A percentile compares a stretch with the other conserved stretches of the same genome.
Evolutionary conservation across 768 basidiomycete species (phyloP).

Genomic region (Leccinum subtestaceum): DNA sequence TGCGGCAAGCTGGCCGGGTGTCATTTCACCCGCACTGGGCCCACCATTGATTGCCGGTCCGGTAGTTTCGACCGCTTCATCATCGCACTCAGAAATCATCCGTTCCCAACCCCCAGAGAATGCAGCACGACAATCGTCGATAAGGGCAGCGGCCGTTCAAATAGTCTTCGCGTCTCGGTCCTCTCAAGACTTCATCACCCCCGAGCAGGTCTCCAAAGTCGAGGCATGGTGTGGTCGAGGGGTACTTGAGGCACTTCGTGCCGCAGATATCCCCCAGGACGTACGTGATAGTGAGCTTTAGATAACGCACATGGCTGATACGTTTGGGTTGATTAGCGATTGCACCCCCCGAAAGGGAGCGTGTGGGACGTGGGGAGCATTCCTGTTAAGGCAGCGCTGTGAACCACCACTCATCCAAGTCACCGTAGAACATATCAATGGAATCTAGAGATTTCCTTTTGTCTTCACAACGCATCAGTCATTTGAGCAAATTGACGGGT

Average conservation of each 20-base stretch:
- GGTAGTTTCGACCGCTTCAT: constrained; percentile 31
- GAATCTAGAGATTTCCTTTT: constrained; percentile 4
- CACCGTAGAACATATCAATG: not conserved
- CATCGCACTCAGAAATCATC: constrained; percentile 8
- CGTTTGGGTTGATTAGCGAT: constrained; percentile 35
- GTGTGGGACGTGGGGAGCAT: constrained; percentile 45
- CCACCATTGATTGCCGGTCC: constrained; percentile 48
- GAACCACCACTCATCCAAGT: not conserved
- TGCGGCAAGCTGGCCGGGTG: constrained; percentile 62
- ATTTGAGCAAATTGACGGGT: not conserved
- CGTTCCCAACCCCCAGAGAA: constrained; percentile 1
- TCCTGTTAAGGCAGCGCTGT: constrained; percentile 11
- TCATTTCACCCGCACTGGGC: constrained; percentile 21
- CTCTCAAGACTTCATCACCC: constrained; percentile 73
- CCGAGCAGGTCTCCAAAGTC: constrained; percentile 53
- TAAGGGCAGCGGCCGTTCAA: constrained; percentile 76
- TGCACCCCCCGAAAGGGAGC: constrained; percentile 54
- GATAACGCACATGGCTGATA: constrained; percentile 10
- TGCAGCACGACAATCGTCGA: constrained; percentile 31
- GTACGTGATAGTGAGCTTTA: constrained; percentile 34
- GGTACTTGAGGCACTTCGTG: constrained; percentile 54
- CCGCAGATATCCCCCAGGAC: constrained; percentile 45
- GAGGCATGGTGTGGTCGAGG: constrained; percentile 64
- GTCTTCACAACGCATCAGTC: not conserved
- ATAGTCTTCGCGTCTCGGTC: constrained; percentile 80